Evolutionary conservation across 768 basidiomycete species (phyloP).

Genomic region (Russula dissimulans): DNA sequence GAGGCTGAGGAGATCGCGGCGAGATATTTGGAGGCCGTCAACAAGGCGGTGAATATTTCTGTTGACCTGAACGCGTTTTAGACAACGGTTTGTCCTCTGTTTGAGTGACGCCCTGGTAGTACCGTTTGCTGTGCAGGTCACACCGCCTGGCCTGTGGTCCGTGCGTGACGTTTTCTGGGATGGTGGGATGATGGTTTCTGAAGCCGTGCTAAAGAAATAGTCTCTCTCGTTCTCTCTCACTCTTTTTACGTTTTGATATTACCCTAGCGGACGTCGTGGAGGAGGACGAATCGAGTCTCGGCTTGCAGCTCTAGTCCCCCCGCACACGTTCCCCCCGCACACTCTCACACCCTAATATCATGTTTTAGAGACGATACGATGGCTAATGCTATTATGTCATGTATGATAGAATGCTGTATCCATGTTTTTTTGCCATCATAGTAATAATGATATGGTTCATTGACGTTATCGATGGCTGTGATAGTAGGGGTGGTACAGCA

Average conservation of each 20-base stretch:
- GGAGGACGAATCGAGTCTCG: not conserved
- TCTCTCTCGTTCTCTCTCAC: too few species aligned
- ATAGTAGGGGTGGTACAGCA: too few species aligned
- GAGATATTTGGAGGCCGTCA: conserved; percentile 7
- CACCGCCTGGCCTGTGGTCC: not conserved
- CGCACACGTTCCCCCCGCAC: too few species aligned
- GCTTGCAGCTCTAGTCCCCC: too few species aligned
- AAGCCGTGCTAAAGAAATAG: not conserved
- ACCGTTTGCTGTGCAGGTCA: not conserved
- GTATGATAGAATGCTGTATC: too few species aligned
- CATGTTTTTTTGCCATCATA: too few species aligned
- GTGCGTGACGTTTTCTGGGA: not conserved
- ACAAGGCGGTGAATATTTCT: conserved; percentile 4
- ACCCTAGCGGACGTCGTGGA: not conserved
- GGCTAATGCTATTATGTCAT: too few species aligned
- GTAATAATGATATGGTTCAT: too few species aligned
- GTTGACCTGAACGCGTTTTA: conserved; percentile 1
- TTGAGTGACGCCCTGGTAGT: not conserved
- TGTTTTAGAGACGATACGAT: too few species aligned
- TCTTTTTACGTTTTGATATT: too few species aligned
- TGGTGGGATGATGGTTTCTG: not conserved
- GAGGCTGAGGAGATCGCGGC: not conserved
- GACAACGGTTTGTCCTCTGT: not conserved
- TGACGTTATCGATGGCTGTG: too few species aligned
- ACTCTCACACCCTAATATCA: too few species aligned